These are phyloP conservation scores for Nemophila menziesii DNA, from an alignment of 257 asterid genomes.

Conservation along the genomic window DNA sequence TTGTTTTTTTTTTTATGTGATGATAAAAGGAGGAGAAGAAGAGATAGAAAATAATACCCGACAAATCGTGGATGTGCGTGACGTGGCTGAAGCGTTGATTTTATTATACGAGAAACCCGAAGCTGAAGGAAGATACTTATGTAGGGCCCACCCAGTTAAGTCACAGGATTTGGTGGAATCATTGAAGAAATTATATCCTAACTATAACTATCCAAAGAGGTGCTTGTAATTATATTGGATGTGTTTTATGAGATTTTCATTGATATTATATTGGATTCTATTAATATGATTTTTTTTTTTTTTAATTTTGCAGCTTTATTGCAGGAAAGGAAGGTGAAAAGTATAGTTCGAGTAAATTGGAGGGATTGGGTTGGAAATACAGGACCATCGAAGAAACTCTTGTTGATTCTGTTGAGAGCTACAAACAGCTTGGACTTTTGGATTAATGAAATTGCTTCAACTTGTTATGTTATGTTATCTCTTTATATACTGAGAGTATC, in stretches of 20 bases:
- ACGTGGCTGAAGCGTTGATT: constrained; percentile 46
- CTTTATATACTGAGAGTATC: not conserved
- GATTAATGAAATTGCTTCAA: constrained; percentile 12
- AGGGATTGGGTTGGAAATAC: constrained; percentile 53
- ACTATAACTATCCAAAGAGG: constrained; percentile 62
- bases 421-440: constrained; percentile 36
- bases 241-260: not conserved
- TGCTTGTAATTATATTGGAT: not conserved
- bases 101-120: constrained; percentile 46
- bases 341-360: constrained; percentile 42
- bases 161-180: constrained; percentile 33
- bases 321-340: constrained; percentile 14
- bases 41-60: constrained; percentile 24
- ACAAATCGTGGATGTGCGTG: constrained; percentile 54
- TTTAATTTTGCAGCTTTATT: constrained; percentile 50
- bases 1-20: no score
- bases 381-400: constrained; percentile 54
- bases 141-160: constrained; percentile 28
- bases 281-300: not conserved
- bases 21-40: constrained; percentile 60
- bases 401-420: constrained; percentile 51
- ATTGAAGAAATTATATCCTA: constrained; percentile 39
- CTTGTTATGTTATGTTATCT: not conserved
- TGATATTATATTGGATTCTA: not conserved
- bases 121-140: constrained; percentile 66